phyloP scores from a whole-genome alignment of 768 basidiomycete species.

The Hericium rajendrae region DNA sequence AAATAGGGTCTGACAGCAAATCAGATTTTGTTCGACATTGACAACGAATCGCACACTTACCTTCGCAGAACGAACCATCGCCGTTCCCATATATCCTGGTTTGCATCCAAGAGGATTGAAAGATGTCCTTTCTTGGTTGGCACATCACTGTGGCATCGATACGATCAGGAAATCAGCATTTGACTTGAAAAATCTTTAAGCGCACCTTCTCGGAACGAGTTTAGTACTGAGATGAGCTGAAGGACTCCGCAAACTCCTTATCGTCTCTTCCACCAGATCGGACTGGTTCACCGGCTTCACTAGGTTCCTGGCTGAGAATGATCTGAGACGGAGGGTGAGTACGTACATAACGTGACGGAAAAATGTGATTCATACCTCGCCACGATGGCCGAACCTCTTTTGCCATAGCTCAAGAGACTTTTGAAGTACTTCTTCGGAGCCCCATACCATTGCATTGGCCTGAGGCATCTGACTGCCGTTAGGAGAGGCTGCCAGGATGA shows the following conservation, averaged over 20 bases:
- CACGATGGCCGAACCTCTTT: slow-evolving; percentile 64
- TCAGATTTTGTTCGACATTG: background rate
- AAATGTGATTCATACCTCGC: slow-evolving; percentile 48
- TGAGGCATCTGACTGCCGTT: slow-evolving; percentile 34
- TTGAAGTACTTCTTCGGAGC: slow-evolving; percentile 51
- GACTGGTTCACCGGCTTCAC: slow-evolving; percentile 41
- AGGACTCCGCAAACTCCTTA: slow-evolving; percentile 34
- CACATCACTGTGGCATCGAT: slow-evolving; percentile 45
- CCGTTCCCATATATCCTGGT: slow-evolving; percentile 70
- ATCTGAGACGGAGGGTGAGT: slow-evolving; percentile 39
- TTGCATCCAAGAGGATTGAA: slow-evolving; percentile 72
- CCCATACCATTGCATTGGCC: slow-evolving; percentile 53
- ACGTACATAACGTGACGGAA: background rate
- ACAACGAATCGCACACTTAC: slow-evolving; percentile 27
- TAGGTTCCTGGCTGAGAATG: slow-evolving; percentile 62
- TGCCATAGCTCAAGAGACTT: slow-evolving; percentile 77
- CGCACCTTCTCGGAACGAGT: slow-evolving; percentile 63
- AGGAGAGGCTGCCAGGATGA: slow-evolving; percentile 53
- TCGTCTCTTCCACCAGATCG: slow-evolving; percentile 23
- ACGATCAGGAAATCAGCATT: slow-evolving; percentile 5
- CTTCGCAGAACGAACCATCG: slow-evolving; percentile 83
- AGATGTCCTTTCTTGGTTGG: slow-evolving; percentile 82
- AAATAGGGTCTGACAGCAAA: slow-evolving; percentile 68
- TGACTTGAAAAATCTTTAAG: background rate
- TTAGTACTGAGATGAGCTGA: slow-evolving; percentile 72